Evolutionary conservation across 2,329 filamentous ascomycete genomes (phyloP), one percentile per base, ranked within the genome.

Genomic region (Calonectria leucothoes): DNA sequence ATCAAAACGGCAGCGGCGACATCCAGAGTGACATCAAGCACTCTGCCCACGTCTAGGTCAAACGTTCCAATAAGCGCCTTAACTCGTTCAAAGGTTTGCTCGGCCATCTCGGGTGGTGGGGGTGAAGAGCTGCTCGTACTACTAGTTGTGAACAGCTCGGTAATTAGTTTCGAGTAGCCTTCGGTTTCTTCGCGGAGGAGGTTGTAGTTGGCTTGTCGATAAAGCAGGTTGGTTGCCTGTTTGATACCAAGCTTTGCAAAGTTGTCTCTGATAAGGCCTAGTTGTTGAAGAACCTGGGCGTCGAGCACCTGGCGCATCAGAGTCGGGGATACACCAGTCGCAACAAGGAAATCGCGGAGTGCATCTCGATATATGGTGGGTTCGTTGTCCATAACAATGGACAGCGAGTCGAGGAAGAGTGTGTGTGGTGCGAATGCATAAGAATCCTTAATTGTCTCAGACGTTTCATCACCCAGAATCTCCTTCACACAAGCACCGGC

Each of bases 1-100:
- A 99, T 94, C 66, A 99, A 90, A 0, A 98, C 93, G 15, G 96
- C 95, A 1, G 97, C 97, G 81, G 98, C 98, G 37, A 98, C 95
- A 82, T 99, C 97, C 23, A 99, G 89, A 0, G 95, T 97, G 27
- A 98, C 95, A 83, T 99, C 97, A 14, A 99, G 89, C 6, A 97
- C 96, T 81, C 97, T 92, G 63, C 97, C 97, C 45, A 98, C 97
- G 82, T 99, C 97, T 75, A 99, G 89, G 84, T 99, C 96, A 81
- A 99, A 99, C 10, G 97, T 97, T 70, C 97, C 97, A 77, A 99
- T 98, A 79, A 99, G 90, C 20, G 94, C 96, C 84, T 98, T 98
- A 75, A 99, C 93, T 76, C 93, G 93, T 82, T 98, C 94, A 80
- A 98, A 98, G 0, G 95, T 95, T 80, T 95, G 93, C 78, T 94